phyloP scores from a whole-genome alignment of 805 yeast species.

The Pichia occidentalis region DNA sequence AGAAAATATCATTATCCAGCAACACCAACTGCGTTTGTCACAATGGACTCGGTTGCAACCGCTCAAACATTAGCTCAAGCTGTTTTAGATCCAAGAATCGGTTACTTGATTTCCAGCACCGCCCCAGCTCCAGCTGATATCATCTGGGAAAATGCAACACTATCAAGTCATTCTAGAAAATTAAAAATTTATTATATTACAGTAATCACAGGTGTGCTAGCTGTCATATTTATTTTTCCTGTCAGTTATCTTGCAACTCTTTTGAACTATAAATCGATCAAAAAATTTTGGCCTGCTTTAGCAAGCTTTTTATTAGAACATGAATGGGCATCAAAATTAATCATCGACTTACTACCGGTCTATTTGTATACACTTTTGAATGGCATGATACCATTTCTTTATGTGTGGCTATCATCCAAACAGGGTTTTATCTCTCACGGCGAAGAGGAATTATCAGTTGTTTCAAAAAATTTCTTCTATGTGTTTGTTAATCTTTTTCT shows the following conservation, averaged over 20 bases:
- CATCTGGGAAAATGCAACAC: conserved; percentile 84
- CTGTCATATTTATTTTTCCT: conserved; percentile 72
- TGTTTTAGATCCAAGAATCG: conserved; percentile 82
- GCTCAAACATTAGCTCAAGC: conserved; percentile 98
- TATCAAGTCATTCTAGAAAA: conserved; percentile 67
- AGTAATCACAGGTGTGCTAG: conserved; percentile 55
- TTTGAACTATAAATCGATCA: conserved; percentile 69
- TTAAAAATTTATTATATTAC: conserved; percentile 60
- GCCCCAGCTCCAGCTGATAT: conserved; percentile 98
- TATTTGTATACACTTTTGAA: conserved; percentile 83
- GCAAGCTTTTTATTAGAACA: conserved; percentile 60
- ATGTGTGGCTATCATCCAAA: conserved; percentile 70
- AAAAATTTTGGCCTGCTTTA: conserved; percentile 74
- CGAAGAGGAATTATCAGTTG: conserved; percentile 85
- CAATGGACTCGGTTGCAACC: conserved; percentile 91
- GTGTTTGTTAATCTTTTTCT: conserved; percentile 89
- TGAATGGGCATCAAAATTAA: conserved; percentile 68
- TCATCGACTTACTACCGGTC: conserved; percentile 87
- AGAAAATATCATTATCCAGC: conserved; percentile 68
- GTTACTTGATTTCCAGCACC: conserved; percentile 68
- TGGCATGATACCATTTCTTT: conserved; percentile 75
- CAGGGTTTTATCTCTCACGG: conserved; percentile 92
- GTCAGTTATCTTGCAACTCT: conserved; percentile 81
- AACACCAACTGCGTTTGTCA: conserved; percentile 86
- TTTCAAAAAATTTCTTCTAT: conserved; percentile 89